Evolutionary conservation across 306 rosid species (phyloP).

Genomic region (Trifolium repens): DNA sequence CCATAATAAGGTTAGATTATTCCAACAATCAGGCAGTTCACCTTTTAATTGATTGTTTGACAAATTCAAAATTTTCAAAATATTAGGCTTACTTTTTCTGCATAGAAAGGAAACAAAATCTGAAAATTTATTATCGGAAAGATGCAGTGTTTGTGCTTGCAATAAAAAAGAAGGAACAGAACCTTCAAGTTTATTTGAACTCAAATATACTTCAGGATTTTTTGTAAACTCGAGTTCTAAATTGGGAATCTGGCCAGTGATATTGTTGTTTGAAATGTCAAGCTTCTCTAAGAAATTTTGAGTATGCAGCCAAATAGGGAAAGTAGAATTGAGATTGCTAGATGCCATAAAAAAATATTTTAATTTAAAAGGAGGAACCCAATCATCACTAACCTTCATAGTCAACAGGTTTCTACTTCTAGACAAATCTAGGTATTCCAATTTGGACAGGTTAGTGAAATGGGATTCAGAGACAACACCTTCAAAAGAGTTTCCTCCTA

Average conservation of each 20-base stretch:
- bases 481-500: not conserved
- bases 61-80: not conserved
- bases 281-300: not conserved
- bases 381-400: not conserved
- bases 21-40: slow-evolving; percentile 33
- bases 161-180: not conserved
- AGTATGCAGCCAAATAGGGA: not conserved
- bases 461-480: not conserved
- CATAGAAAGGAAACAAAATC: not conserved
- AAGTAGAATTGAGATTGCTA: not conserved
- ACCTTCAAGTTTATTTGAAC: slow-evolving; percentile 35
- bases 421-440: fast-evolving
- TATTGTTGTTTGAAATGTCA: slow-evolving; percentile 16
- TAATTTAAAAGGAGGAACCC: slow-evolving; percentile 41
- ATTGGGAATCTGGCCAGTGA: not conserved
- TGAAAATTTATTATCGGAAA: slow-evolving; percentile 26
- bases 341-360: fast-evolving
- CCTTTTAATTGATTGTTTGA: slow-evolving; percentile 28
- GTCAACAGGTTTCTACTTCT: not conserved
- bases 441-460: slow-evolving; percentile 15
- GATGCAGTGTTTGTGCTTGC: not conserved
- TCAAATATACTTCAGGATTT: not conserved
- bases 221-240: not conserved
- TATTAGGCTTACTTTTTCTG: not conserved
- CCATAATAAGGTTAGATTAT: not conserved